Base-by-base conservation (phyloP, 495 filamentous ascomycete genomes). In the Letharia columbiana region DNA sequence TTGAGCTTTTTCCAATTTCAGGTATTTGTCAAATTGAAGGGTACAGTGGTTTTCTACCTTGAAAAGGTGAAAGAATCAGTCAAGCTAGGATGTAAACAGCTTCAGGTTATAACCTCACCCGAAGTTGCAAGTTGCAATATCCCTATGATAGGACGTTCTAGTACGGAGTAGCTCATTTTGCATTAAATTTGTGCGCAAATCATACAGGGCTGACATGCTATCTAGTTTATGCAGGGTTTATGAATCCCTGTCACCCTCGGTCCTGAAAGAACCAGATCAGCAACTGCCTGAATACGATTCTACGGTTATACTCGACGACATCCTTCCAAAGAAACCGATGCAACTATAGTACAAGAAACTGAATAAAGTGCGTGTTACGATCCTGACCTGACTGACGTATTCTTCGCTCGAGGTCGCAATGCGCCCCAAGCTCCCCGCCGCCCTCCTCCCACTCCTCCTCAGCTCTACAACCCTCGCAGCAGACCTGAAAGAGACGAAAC, bases 401-500 rank as follows among this genome's bases (percentile, higher is more conserved):
- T 11, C 42, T 41, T 17, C 33, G 37, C 56, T n/a, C 15, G n/a
- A 60, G 41, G 56, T 23, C n/a, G 31, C 39, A 41, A 66, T 71
- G 66, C 63, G 56, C 61, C 56, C 35, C 57, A 59, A 56, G 62
- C 60, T 70, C 64, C 71, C 67, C 52, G 40, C 71, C 61, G 57
- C 71, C 56, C 68, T 80, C 62, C 60, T 71, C 52, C 67, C 75
- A 28, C 72, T 80, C 49, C 71, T 73, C 58, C 60, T 73, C 54
- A 20, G 54, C 60, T 40, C 68, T 65, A 66, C 75, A 59, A 65
- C 69, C 64, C 67, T 75, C 47, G 73, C 77, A 31, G 68, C 75
- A 44, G 73, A 75, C 49, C 70, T 76, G 13, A 71, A 75, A 54
- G 76, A 75, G 13, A 71, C 75, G 4, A 83, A 80, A 23, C 86